Percentiles rank a stretch among this genome's conserved stretches.
Evolutionary conservation across 208 protist genomes (phyloP).

Genomic region (Phytomonas sp.): DNA sequence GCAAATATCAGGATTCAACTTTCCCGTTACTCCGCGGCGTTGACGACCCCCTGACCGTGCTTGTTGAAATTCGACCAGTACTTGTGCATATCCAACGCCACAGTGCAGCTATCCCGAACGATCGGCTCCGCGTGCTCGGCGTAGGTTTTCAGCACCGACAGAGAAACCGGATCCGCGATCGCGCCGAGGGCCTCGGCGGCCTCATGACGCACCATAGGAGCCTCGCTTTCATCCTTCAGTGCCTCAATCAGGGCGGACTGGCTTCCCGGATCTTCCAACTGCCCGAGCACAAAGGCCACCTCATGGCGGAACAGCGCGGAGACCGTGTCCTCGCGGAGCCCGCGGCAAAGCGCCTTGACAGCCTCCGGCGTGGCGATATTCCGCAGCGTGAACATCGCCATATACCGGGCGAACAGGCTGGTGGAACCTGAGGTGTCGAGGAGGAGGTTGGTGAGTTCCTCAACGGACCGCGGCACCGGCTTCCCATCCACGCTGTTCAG

Average conservation of each 20-base stretch:
- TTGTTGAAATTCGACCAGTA: constrained; percentile 81
- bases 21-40: constrained; percentile 4
- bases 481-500: constrained; percentile 14
- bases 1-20: not conserved
- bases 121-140: constrained; percentile 67
- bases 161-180: constrained; percentile 77
- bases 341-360: constrained; percentile 71
- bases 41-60: constrained; percentile 14
- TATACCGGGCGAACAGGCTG: constrained; percentile 91
- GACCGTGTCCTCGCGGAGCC: constrained; percentile 76
- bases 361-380: constrained; percentile 72
- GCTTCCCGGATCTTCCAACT: constrained; percentile 86
- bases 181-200: constrained; percentile 96
- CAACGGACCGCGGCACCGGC: constrained; percentile 29
- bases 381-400: constrained; percentile 94
- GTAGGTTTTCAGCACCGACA: constrained; percentile 55
- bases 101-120: constrained; percentile 77
- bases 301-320: constrained; percentile 96
- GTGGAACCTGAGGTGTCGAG: constrained; percentile 52
- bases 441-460: constrained; percentile 51
- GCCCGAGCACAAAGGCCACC: constrained; percentile 96
- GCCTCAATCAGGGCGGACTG: constrained; percentile 55
- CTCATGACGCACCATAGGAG: constrained; percentile 97
- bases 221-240: constrained; percentile 79
- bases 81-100: constrained; percentile 82